These are phyloP conservation scores for Pseudocercospora eumusae DNA, from an alignment of 2,329 filamentous ascomycete species.

Conservation along the genomic window DNA sequence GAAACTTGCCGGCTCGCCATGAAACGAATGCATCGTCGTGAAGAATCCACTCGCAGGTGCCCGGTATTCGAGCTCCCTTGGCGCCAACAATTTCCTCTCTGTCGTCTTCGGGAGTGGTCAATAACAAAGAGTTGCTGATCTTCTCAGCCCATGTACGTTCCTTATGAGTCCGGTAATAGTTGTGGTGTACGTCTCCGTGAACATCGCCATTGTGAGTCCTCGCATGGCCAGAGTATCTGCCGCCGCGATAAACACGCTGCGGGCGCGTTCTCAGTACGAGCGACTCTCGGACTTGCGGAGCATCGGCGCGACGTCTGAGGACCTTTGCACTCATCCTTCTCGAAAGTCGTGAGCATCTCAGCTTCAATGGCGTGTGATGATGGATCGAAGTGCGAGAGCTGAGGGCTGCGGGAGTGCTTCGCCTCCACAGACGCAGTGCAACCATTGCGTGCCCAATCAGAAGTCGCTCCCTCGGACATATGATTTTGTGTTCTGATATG, in stretches of 20 bases:
- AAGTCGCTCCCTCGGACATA: too few relatives aligned
- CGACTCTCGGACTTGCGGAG: too few relatives aligned
- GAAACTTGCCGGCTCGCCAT: neutral
- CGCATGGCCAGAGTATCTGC: neutral
- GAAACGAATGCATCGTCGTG: neutral
- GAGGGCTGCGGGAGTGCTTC: too few relatives aligned
- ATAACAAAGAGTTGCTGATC: neutral
- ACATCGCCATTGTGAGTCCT: neutral
- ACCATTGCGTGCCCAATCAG: too few relatives aligned
- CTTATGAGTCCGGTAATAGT: neutral
- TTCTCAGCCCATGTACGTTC: neutral
- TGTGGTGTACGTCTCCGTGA: neutral
- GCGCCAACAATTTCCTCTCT: neutral
- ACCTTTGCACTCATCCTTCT: too few relatives aligned
- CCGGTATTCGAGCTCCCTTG: neutral
- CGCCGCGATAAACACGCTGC: neutral
- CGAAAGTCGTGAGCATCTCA: too few relatives aligned
- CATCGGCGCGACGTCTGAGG: too few relatives aligned
- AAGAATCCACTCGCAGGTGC: constrained; percentile 5
- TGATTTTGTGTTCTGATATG: too few relatives aligned
- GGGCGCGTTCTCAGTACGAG: too few relatives aligned
- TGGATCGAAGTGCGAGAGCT: too few relatives aligned
- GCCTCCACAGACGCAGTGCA: too few relatives aligned
- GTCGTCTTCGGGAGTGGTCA: constrained; percentile 1
- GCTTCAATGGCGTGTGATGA: too few relatives aligned